Evolutionary conservation across 2,329 filamentous ascomycete genomes (phyloP), one percentile per base, ranked within the genome.

Genomic region (Phoma sp.): DNA sequence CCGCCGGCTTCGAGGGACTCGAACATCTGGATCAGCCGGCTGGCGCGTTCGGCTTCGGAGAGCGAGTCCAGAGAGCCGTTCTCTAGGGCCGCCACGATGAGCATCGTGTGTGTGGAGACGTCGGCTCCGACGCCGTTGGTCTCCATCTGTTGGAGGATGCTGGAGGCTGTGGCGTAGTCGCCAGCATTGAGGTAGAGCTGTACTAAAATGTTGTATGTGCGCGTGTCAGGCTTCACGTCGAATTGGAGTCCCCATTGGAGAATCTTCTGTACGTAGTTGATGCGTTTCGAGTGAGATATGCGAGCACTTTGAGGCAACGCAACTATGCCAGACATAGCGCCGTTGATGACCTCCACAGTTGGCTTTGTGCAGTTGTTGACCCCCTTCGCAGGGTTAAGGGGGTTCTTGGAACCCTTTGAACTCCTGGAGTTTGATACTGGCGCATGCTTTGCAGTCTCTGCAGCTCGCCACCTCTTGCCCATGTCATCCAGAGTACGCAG

Each of bases 171-270:
- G 1, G 77, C 66, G 30, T 73, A 65, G 24, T 80, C 75, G 23
- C 80, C 79, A 14, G 77, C 72, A 11, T 79, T 78, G 53, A 91
- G 78, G 52, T 85, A 77, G 27, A 84, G 78, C 6, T 80, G 76
- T n/a, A 92, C 79, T n/a, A 91, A 79, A 6, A 82, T 86, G 73
- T 92, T 92, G 76, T 85, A 91, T 0, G 81, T 83, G 32, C 68
- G 59, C 30, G 78, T 71, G 62, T 83, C 74, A 10, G 82, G 78
- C 43, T 70, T 60, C 43, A 86, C 77, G 10, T 72, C 68, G 38
- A 79, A 75, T 13, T 71, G 71, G 14, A 71, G 61, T 59, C 79
- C 79, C 67, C 76, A 78, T 38, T 65, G 43, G 3, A 82, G 67
- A 23, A 81, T 58, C 33, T 68, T 73, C 3, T 70, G 68, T 6